Base-by-base conservation (phyloP, 306 rosid species). In the Gynostemma pentaphyllum region DNA sequence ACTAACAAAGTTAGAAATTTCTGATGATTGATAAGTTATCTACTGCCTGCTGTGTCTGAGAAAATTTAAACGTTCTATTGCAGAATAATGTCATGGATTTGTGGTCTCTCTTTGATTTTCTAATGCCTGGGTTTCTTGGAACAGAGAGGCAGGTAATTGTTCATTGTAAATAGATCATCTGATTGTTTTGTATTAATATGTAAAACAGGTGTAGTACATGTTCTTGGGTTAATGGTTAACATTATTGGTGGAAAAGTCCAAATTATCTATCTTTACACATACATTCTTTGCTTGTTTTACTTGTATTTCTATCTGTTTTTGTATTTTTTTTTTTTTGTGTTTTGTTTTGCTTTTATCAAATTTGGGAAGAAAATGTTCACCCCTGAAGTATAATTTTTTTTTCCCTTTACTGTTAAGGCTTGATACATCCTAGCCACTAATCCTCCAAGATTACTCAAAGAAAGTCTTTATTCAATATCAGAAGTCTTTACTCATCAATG, bases 41-140 rank as follows among this genome's bases (percentile, higher is more conserved):
- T 22, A 11, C 23, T n/a, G 22, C 11, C 48, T 40, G 46, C 41
- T 14, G 66, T 62, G 42, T 47, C 64, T 73, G 74, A 80, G 21
- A 72, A 40, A 70, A 22, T 56, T 27, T 55, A 62, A 32, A 16
- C 48, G 48, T 68, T 73, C 55, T 72, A 47, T 70, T 83, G 90
- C 90, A 92, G 98, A 92, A 92, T 70, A 92, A 92, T 70, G 76
- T 92, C 73, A 86, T 92, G 98, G 98, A 92, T 72, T 75, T 92
- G 75, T 92, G 98, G 98, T 92, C 98, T 42, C 98, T 92, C 66
- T 92, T 92, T 73, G 98, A 92, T 81, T 92, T 92, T 72, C 72
- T 92, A 81, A 92, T 92, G 95, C 96, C 98, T 7, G 98, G 98
- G 55, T 92, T 92, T 84, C 98, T 92, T 72, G 98, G 98, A 77